Evolutionary conservation across 441 rosid species (phyloP).

Genomic region (Melastoma candidum): DNA sequence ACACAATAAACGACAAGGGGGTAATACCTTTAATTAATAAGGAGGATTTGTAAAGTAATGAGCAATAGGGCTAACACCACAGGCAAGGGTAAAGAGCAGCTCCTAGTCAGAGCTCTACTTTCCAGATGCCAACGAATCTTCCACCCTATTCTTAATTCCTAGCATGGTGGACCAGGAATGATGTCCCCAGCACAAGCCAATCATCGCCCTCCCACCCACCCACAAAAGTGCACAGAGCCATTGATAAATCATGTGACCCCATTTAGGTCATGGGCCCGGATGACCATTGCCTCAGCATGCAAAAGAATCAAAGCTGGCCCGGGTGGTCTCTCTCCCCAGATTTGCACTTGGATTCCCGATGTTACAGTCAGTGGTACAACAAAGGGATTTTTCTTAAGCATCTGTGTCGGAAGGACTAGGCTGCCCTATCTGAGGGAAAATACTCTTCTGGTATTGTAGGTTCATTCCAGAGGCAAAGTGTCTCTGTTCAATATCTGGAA

Average conservation of each 20-base stretch:
- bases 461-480: conserved; percentile 12
- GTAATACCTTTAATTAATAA: too few species aligned
- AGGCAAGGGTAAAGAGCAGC: too few species aligned
- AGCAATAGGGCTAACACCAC: too few species aligned
- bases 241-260: conserved; percentile 44
- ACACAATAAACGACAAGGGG: too few species aligned
- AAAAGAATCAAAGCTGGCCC: conserved; percentile 30
- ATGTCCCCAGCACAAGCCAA: too few species aligned
- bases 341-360: conserved; percentile 45
- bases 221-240: conserved; percentile 22
- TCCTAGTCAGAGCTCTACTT: too few species aligned
- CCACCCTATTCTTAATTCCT: too few species aligned
- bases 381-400: conserved; percentile 22
- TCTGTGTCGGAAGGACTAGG: conserved; percentile 10
- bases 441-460: conserved; percentile 1
- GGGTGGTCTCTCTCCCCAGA: conserved; percentile 38
- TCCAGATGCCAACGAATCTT: too few species aligned
- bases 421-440: conserved; percentile 30
- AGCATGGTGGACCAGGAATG: too few species aligned
- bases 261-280: conserved; percentile 16
- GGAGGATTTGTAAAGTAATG: too few species aligned
- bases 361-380: conserved; percentile 31
- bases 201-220: conserved; percentile 23
- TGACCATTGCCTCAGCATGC: conserved; percentile 19
- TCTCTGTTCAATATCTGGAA: conserved; percentile 29